Evolutionary conservation across 2,329 filamentous ascomycete species (phyloP).

Genomic region (Fusarium multiceps): DNA sequence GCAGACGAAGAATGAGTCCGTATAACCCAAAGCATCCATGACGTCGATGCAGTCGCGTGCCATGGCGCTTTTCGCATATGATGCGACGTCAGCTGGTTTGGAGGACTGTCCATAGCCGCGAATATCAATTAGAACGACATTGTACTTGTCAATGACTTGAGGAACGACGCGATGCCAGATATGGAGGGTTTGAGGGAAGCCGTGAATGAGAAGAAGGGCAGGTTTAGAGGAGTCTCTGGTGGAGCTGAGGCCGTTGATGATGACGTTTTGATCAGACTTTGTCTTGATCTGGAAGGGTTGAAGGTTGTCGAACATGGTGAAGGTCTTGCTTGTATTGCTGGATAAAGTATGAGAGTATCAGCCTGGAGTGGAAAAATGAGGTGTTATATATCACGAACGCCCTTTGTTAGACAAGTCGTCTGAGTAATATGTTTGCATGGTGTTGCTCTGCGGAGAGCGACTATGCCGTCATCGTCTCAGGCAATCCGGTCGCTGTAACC

Average conservation of each 20-base stretch:
- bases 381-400: neutral
- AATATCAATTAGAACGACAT: constrained; percentile 59
- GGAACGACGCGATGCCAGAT: constrained; percentile 63
- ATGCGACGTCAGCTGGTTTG: constrained; percentile 52
- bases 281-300: constrained; percentile 54
- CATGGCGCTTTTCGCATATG: constrained; percentile 62
- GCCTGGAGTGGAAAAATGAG: accelerated
- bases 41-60: constrained; percentile 58
- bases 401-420: constrained; percentile 20
- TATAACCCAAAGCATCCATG: constrained; percentile 57
- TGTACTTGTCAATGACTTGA: constrained; percentile 54
- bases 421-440: neutral
- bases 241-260: constrained; percentile 58
- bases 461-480: constrained; percentile 13
- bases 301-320: constrained; percentile 53
- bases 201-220: constrained; percentile 62
- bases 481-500: neutral
- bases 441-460: constrained; percentile 10
- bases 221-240: constrained; percentile 49
- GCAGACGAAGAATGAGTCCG: constrained; percentile 58
- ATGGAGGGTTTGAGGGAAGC: constrained; percentile 63
- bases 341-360: no score
- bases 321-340: no score
- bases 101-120: constrained; percentile 64
- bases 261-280: constrained; percentile 50